Evolutionary conservation across 768 basidiomycete species (phyloP), one percentile per base, ranked within the genome.

Genomic region (Peribolospora kevripleyi): DNA sequence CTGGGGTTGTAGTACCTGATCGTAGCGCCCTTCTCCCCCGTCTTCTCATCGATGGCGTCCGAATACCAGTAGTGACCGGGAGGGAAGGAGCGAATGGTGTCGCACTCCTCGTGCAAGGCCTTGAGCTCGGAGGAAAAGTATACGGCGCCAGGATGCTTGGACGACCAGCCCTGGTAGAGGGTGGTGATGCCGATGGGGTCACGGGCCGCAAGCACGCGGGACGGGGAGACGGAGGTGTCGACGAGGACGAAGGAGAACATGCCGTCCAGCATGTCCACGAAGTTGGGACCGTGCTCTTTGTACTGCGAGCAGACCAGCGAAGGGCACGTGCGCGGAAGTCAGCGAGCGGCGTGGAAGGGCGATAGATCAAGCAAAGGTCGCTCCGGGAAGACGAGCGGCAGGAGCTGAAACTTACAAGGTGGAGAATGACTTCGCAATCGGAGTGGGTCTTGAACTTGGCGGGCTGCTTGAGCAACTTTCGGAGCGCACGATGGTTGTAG

Each of bases 191-290:
- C 93, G 64, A 98, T 80, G 37, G 93, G 88, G 66, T 98, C 93
- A 43, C 93, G 83, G 4, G 88, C 87, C 57, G 90, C 93, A 63
- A 98, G 87, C 58, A 98, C 72, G 54, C 91, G 78, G 36, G 86
- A 74, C 7, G 91, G 91, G 0, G 81, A 72, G 57, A 83, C 81
- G 9, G 86, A 84, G 65, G 90, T 86, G 69, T 98, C 93, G 56
- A 97, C 73, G 48, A 97, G 76, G 59, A 95, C 82, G 65, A 97
- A 98, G 2, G 91, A 88, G 72, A 98, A 98, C 85, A 98, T 91
- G 60, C 93, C 93, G 65, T 98, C 93, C 57, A 98, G 80, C 65
- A 77, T 72, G 65, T 70, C 69, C 70, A 83, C 84, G 38, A 91
- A 70, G 3, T 75, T 75, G 64, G 58, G 56, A 54, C 72, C 88